phyloP scores from a whole-genome alignment of 2,329 filamentous ascomycete genomes.

The Pyricularia sp. region DNA sequence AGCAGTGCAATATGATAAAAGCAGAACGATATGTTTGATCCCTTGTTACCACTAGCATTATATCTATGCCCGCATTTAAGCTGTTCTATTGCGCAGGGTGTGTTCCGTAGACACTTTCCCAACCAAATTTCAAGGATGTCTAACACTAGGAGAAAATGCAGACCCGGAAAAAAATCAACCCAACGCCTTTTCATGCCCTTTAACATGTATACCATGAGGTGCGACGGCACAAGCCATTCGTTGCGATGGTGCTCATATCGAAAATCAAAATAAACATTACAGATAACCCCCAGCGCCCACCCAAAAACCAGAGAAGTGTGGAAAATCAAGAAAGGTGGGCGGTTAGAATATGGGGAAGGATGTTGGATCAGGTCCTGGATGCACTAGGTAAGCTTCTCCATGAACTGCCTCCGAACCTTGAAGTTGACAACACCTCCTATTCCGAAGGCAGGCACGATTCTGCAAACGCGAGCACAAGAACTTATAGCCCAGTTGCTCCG shows the following conservation, averaged over 20 bases:
- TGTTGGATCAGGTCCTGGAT: background rate
- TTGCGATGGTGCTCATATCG: background rate
- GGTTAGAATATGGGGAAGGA: background rate
- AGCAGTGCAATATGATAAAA: background rate
- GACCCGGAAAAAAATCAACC: background rate
- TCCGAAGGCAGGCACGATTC: slow-evolving; percentile 82
- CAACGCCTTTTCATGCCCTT: background rate
- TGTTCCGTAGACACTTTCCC: background rate
- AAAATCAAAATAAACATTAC: background rate
- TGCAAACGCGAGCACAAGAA: slow-evolving; percentile 60
- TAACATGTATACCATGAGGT: background rate
- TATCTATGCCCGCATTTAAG: background rate
- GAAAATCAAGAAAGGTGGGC: background rate
- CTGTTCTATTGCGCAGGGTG: background rate
- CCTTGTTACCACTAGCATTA: background rate
- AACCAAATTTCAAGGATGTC: background rate
- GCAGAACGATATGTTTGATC: background rate
- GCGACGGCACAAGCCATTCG: background rate
- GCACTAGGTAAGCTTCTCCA: slow-evolving; percentile 41
- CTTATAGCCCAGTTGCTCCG: slow-evolving; percentile 64
- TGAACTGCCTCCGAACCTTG: slow-evolving; percentile 53
- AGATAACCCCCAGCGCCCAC: background rate
- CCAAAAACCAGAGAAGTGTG: background rate
- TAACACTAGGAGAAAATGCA: background rate
- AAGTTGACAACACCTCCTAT: slow-evolving; percentile 77